phyloP scores from a whole-genome alignment of 768 basidiomycete genomes.

The Baorangia bicolor region DNA sequence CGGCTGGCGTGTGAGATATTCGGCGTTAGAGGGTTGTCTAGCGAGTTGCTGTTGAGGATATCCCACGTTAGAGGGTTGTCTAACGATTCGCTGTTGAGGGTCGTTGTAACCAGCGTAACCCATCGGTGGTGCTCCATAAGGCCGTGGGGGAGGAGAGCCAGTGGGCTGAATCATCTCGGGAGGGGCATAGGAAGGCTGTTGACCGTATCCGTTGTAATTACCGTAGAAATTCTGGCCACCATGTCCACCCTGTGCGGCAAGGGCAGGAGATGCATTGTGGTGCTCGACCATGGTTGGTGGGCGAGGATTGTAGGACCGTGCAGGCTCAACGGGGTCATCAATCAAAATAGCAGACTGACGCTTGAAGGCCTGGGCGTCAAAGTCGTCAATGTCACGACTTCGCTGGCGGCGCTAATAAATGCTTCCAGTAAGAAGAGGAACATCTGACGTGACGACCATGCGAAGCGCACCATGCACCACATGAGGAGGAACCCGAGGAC shows the following conservation, averaged over 20 bases:
- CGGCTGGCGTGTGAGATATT: constrained; percentile 24
- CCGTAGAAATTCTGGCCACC: constrained; percentile 28
- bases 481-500: constrained; percentile 39
- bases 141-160: constrained; percentile 19
- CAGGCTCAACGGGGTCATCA: constrained; percentile 47
- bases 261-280: constrained; percentile 35
- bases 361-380: constrained; percentile 58
- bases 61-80: constrained; percentile 19
- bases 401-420: constrained; percentile 42
- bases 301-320: constrained; percentile 47
- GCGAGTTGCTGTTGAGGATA: constrained; percentile 24
- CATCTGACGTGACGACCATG: neutral
- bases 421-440: constrained; percentile 5
- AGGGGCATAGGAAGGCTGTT: constrained; percentile 20
- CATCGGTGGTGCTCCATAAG: constrained; percentile 21
- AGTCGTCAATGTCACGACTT: constrained; percentile 39
- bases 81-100: constrained; percentile 23
- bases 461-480: constrained; percentile 45
- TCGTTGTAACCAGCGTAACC: constrained; percentile 28
- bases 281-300: constrained; percentile 67
- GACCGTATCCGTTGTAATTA: constrained; percentile 23
- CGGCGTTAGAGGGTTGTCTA: constrained; percentile 24
- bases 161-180: constrained; percentile 14
- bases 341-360: constrained; percentile 62
- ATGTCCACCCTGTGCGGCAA: constrained; percentile 19